Evolutionary conservation across 305 asterid species (phyloP).

Genomic region (Fraxinus greggii): DNA sequence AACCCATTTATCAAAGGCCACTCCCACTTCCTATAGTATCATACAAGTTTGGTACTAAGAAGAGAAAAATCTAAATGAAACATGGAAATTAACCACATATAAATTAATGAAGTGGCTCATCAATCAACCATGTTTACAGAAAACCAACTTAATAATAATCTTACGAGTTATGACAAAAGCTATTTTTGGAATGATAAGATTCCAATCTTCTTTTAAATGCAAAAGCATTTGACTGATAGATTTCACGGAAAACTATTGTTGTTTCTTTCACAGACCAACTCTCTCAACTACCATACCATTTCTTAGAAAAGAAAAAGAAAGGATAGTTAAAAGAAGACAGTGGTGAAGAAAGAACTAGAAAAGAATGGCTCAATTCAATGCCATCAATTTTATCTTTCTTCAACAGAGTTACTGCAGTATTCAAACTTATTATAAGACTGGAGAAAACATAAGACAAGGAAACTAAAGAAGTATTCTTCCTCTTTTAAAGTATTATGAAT

Average conservation of each 20-base stretch:
- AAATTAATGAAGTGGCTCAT: neutral
- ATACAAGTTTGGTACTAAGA: neutral
- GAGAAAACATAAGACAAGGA: neutral
- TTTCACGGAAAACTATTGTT: neutral
- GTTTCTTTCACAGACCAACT: neutral
- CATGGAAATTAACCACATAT: neutral
- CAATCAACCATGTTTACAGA: neutral
- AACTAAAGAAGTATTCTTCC: neutral
- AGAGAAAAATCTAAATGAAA: neutral
- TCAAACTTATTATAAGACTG: neutral
- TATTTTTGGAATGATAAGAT: neutral
- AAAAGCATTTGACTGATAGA: neutral
- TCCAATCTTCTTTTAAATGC: neutral
- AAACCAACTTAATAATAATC: neutral
- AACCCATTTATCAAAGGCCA: neutral
- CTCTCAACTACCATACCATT: neutral
- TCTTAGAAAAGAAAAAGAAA: neutral
- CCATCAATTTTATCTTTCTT: neutral
- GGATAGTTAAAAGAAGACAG: neutral
- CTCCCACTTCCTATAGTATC: constrained; percentile 9
- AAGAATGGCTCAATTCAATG: neutral
- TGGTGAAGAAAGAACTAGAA: neutral
- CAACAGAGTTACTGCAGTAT: neutral
- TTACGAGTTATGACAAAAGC: neutral
- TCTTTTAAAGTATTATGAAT: neutral